phyloP scores from a whole-genome alignment of 2,329 filamentous ascomycete species.

The Trichophyton simii region DNA sequence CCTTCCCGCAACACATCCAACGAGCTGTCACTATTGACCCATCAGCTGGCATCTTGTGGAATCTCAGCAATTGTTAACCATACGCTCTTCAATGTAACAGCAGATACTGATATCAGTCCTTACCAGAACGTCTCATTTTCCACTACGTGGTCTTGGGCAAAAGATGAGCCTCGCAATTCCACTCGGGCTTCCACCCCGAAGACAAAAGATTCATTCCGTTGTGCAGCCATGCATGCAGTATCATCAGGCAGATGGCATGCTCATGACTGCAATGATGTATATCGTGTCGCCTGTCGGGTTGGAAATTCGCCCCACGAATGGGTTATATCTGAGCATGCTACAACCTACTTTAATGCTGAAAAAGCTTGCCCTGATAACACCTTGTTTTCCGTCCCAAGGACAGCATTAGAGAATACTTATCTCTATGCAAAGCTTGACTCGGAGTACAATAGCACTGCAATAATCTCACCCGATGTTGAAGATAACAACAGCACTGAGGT shows the following conservation, averaged over 20 bases:
- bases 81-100: slow-evolving; percentile 41
- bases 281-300: slow-evolving; percentile 46
- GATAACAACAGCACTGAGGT: slow-evolving; percentile 15
- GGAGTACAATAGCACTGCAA: slow-evolving; percentile 9
- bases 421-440: slow-evolving; percentile 35
- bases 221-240: slow-evolving; percentile 42
- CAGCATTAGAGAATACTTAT: slow-evolving; percentile 51
- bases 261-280: slow-evolving; percentile 40
- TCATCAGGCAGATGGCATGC: slow-evolving; percentile 46
- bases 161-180: slow-evolving; percentile 42
- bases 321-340: slow-evolving; percentile 36
- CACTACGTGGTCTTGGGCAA: slow-evolving; percentile 49
- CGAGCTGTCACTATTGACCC: slow-evolving; percentile 24
- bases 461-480: neutral
- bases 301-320: slow-evolving; percentile 44
- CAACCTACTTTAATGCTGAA: slow-evolving; percentile 34
- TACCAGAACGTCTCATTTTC: slow-evolving; percentile 42
- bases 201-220: slow-evolving; percentile 35
- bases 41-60: slow-evolving; percentile 43
- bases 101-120: slow-evolving; percentile 31
- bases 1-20: slow-evolving; percentile 17
- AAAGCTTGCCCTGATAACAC: slow-evolving; percentile 38
- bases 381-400: slow-evolving; percentile 47
- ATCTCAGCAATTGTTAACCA: slow-evolving; percentile 48
- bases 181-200: slow-evolving; percentile 20